A percentile compares a stretch with the other conserved stretches of the same genome.
Conservation (phyloP, 768 basidiomycete species). For the Xerocomellus chrysenteron region DNA sequence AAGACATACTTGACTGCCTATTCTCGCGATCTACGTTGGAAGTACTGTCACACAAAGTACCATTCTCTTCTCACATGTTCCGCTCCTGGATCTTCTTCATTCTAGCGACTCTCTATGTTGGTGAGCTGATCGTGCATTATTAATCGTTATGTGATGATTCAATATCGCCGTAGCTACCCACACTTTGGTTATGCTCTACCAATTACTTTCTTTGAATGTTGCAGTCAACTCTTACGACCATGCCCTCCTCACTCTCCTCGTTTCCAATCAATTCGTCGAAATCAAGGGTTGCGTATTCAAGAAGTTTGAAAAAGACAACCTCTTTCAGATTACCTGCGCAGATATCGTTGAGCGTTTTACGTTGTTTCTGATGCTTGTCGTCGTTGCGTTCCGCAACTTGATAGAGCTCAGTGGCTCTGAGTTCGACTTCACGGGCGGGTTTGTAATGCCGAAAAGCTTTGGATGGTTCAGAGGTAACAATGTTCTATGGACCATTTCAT, state of each 20-base stretch:
- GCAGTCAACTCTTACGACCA: conserved; percentile 99
- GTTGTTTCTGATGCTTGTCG: conserved; percentile 82
- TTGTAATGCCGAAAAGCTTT: conserved; percentile 78
- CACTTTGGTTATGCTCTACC: conserved; percentile 93
- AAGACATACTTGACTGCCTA: conserved; percentile 94
- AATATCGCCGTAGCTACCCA: conserved; percentile 62
- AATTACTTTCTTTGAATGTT: conserved; percentile 91
- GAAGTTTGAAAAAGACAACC: conserved; percentile 97
- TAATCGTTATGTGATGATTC: background rate
- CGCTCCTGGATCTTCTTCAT: conserved; percentile 83
- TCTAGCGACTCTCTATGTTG: conserved; percentile 78
- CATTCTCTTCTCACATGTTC: conserved; percentile 63
- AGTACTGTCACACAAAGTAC: conserved; percentile 60
- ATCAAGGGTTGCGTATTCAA: conserved; percentile 99
- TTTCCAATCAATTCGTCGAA: conserved; percentile 99
- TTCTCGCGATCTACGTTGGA: conserved; percentile 91
- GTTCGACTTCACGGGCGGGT: conserved; percentile 70
- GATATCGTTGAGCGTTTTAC: conserved; percentile 99
- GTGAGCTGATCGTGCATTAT: conserved; percentile 42
- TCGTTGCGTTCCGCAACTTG: conserved; percentile 91
- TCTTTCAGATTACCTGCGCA: conserved; percentile 98
- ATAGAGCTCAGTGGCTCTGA: conserved; percentile 92
- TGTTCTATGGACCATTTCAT: conserved; percentile 84
- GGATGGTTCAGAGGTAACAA: conserved; percentile 82
- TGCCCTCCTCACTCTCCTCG: conserved; percentile 86